Evolutionary conservation across 148 eudicot genomes (phyloP).

Genomic region (Fagopyrum tataricum): DNA sequence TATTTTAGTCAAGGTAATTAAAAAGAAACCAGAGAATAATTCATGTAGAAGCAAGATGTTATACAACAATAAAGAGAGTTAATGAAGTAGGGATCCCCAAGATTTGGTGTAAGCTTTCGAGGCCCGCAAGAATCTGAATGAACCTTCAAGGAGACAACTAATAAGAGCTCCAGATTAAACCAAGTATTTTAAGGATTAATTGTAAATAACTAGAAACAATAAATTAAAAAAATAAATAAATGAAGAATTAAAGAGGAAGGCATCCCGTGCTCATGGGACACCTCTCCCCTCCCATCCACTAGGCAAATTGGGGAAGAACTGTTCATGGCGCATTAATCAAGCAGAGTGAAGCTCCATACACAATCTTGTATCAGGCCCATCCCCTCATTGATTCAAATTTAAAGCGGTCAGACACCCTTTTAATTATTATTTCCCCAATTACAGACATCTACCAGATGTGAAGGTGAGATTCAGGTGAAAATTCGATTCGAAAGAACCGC

Average conservation of each 20-base stretch:
- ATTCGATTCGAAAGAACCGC: too few relatives aligned
- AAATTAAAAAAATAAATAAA: not conserved
- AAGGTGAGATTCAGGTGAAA: not conserved
- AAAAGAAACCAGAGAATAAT: not conserved
- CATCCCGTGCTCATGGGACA: not conserved
- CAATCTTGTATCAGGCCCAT: not conserved
- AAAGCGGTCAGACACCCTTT: not conserved
- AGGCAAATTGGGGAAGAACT: not conserved
- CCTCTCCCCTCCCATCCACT: slow-evolving; percentile 2
- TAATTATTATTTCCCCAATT: not conserved
- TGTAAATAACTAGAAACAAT: not conserved
- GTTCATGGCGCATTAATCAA: slow-evolving; percentile 8
- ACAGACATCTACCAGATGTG: not conserved
- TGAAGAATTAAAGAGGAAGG: not conserved
- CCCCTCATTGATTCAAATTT: not conserved
- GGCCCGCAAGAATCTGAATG: not conserved
- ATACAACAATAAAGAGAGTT: not conserved
- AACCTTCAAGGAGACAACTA: not conserved
- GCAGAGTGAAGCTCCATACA: slow-evolving; percentile 6
- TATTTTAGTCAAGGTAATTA: not conserved
- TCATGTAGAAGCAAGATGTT: not conserved
- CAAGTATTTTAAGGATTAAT: not conserved
- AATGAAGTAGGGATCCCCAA: slow-evolving; percentile 9
- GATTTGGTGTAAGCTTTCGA: not conserved
- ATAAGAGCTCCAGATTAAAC: not conserved